Base-by-base conservation (phyloP, 345 rosid species). In the Syzygium aqueum region DNA sequence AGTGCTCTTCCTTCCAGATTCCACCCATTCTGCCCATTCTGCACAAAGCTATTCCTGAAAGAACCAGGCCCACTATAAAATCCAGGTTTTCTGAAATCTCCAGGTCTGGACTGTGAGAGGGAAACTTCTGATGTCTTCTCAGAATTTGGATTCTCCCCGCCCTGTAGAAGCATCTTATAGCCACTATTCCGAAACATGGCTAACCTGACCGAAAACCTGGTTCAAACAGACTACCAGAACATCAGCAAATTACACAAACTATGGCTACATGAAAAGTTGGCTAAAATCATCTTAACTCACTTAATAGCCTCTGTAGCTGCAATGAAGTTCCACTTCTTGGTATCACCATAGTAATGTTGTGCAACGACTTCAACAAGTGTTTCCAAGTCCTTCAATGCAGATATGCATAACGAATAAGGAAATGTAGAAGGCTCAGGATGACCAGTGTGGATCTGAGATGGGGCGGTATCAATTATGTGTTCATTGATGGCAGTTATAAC, bases 101-200 rank as follows among this genome's bases (percentile, higher is more conserved):
- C 91, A 65, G 40, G 37, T 84, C 87, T 86, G 50, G 88, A 90
- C 87, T 90, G 94, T 50, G 91, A 88, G 89, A 77, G 89, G 52
- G 93, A 77, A 88, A 87, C 51, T 59, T 92, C 91, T 37, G 87
- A 73, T 84, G 90, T 89, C 84, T 91, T 90, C 87, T 92, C 97
- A 51, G 88, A 89, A 88, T 95, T 96, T 87, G 94, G 94, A 65
- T 94, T 94, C 90, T 94, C 96, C 33, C 98, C 98, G 37, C 99
- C 99, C 85, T 96, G 96, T 85, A 96, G 93, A 92, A 96, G 95
- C 98, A 98, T 96, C 94, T 90, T 96, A 90, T 95, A 98, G 57
- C 99, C 98, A 67, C 96, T 91, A 86, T 93, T 90, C 73, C 90
- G 92, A 87, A 96, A 94, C 92, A 93, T 87, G 43, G 97, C 95